Conservation (phyloP, 2,329 filamentous ascomycete species). For the Sclerotinia glacialis region DNA sequence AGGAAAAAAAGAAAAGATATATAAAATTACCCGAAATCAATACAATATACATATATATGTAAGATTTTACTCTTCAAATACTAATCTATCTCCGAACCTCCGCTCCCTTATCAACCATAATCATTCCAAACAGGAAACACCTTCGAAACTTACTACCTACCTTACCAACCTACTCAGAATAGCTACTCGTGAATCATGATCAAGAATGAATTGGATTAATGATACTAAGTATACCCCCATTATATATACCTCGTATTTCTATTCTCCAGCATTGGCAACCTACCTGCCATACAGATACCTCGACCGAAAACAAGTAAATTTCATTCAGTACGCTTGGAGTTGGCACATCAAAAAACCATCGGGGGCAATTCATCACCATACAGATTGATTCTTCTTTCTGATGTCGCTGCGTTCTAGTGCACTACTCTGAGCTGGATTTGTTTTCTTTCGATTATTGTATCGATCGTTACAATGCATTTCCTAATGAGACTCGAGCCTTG, state of each 20-base stretch:
- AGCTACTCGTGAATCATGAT: too few relatives aligned
- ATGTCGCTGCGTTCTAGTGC: background rate
- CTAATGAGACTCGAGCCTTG: background rate
- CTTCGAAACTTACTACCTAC: too few relatives aligned
- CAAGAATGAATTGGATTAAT: too few relatives aligned
- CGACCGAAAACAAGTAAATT: background rate
- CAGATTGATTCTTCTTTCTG: background rate
- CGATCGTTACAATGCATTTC: constrained; percentile 19
- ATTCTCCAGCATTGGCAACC: background rate
- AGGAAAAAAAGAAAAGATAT: too few relatives aligned
- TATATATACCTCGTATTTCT: background rate
- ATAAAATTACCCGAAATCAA: too few relatives aligned
- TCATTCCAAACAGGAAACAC: too few relatives aligned
- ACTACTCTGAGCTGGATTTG: constrained; percentile 1
- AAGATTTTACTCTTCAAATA: too few relatives aligned
- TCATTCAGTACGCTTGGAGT: background rate
- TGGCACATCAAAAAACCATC: background rate
- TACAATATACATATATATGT: too few relatives aligned
- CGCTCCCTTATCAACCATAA: too few relatives aligned
- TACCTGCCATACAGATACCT: background rate
- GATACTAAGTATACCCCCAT: background rate
- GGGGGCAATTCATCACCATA: background rate
- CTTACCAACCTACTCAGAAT: too few relatives aligned
- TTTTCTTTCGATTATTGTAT: constrained; percentile 17
- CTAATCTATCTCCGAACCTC: too few relatives aligned